A percentile compares a stretch with the other conserved stretches of the same genome.
Evolutionary conservation across 179 eudicot species (phyloP).

Genomic region (Vitellaria paradoxa): DNA sequence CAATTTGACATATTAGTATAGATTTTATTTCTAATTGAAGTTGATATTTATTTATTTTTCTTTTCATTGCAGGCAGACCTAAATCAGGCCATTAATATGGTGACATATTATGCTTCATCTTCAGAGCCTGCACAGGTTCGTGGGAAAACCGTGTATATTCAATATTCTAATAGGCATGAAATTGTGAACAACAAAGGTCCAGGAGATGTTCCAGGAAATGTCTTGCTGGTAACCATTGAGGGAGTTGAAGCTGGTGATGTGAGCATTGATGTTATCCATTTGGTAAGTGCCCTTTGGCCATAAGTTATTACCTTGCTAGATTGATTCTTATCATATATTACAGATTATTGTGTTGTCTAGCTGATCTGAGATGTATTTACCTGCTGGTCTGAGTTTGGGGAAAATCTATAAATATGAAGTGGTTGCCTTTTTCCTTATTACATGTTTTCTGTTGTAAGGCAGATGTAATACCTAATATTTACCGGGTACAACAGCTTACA

Average conservation of each 20-base stretch:
- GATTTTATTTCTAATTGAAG: neutral
- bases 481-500: neutral
- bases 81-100: conserved; percentile 74
- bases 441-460: neutral
- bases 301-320: neutral
- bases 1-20: too few species aligned
- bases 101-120: conserved; percentile 65
- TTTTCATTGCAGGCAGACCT: conserved; percentile 48
- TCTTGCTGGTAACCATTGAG: conserved; percentile 69
- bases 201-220: conserved; percentile 70
- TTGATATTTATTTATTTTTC: neutral
- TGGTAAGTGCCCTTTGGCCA: conserved; percentile 39
- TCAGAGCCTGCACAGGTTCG: conserved; percentile 69
- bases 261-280: conserved; percentile 70
- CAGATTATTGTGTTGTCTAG: neutral
- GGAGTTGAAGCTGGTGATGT: conserved; percentile 72
- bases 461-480: neutral
- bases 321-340: neutral
- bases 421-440: neutral
- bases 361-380: conserved; percentile 1
- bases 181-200: conserved; percentile 70
- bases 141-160: conserved; percentile 66
- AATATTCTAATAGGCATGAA: conserved; percentile 71
- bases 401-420: neutral
- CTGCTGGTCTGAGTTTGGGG: neutral